Evolutionary conservation across 306 rosid genomes (phyloP).

Genomic region (Lathyrus sativus): DNA sequence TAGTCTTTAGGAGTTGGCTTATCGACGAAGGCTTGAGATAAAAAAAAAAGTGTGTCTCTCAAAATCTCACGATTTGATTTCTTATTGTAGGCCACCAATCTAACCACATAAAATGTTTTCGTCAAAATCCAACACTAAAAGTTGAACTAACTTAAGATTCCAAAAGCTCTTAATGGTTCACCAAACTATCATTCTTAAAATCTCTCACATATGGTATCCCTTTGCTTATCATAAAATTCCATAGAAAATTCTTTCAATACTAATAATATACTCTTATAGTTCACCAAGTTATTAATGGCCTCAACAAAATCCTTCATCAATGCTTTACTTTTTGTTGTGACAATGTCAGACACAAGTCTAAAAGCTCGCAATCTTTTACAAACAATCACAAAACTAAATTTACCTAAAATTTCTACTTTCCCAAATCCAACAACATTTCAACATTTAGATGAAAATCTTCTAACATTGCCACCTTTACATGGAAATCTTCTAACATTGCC

Average conservation of each 20-base stretch:
- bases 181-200: constrained; percentile 5
- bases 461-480: neutral
- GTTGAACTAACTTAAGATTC: no score
- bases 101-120: no score
- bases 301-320: constrained; percentile 11
- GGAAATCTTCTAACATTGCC: neutral
- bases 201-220: neutral
- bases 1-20: no score
- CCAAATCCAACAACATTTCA: constrained; percentile 21
- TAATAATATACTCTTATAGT: neutral
- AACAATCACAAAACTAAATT: constrained; percentile 36
- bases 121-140: no score
- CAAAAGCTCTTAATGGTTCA: no score
- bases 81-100: no score
- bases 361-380: constrained; percentile 40
- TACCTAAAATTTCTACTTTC: constrained; percentile 29
- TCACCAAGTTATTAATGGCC: constrained; percentile 33
- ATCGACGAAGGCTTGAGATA: no score
- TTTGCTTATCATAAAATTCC: neutral
- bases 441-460: constrained; percentile 28
- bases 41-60: no score
- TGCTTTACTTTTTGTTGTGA: constrained; percentile 29
- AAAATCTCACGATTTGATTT: no score
- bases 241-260: neutral
- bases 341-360: constrained; percentile 33